Conservation (phyloP, 345 rosid species). For the Populus ilicifolia region DNA sequence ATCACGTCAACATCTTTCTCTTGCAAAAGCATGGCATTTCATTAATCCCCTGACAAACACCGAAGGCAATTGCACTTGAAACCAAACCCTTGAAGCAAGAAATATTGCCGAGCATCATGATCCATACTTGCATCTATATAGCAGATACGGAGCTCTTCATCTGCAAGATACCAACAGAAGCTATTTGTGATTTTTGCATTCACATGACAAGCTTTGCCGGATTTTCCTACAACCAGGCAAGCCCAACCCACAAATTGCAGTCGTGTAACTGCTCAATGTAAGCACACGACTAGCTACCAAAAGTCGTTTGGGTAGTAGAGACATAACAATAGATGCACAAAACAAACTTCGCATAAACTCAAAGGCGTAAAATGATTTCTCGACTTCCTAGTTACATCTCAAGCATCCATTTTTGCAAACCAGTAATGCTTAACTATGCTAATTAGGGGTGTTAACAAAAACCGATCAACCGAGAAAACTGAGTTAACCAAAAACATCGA, state of each 20-base stretch:
- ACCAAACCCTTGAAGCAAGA: conserved; percentile 72
- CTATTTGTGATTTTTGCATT: too few species aligned
- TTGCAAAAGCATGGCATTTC: not conserved
- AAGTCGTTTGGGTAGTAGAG: too few species aligned
- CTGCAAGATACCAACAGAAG: conserved; percentile 35
- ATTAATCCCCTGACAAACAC: conserved; percentile 59
- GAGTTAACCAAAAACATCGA: too few species aligned
- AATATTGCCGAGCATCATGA: conserved; percentile 51
- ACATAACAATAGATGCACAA: too few species aligned
- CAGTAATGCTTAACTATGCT: too few species aligned
- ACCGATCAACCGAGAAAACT: too few species aligned
- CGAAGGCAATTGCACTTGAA: conserved; percentile 60
- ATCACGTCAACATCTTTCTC: not conserved
- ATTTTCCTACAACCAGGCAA: not conserved
- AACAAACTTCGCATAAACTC: not conserved
- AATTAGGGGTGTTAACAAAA: too few species aligned
- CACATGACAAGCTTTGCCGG: not conserved
- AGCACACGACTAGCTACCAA: too few species aligned
- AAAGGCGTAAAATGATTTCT: not conserved
- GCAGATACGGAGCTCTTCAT: conserved; percentile 81
- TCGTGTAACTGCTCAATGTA: not conserved
- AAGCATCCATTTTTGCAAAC: too few species aligned
- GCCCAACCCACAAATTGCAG: not conserved
- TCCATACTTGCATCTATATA: conserved; percentile 82
- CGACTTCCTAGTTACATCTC: not conserved